Evolutionary conservation across 139 green algal genomes (phyloP).

Genomic region (Picochlorum sp.): DNA sequence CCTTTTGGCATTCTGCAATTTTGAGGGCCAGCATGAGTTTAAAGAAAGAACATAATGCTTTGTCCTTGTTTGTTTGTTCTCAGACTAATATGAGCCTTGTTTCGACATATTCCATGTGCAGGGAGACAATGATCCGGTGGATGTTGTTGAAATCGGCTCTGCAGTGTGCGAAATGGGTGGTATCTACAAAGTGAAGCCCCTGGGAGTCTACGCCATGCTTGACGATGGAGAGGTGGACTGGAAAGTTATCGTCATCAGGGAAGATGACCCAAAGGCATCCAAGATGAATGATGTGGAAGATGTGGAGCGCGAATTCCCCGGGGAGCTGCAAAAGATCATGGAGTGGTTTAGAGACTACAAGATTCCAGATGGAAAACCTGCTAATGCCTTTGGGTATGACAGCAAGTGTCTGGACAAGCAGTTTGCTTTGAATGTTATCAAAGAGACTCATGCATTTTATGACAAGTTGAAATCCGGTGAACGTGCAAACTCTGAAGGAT

Average conservation of each 20-base stretch:
- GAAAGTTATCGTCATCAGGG: conserved; percentile 91
- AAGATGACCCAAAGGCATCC: conserved; percentile 83
- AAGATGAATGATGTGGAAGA: conserved; percentile 90
- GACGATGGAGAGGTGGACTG: conserved; percentile 99
- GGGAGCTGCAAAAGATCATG: conserved; percentile 83
- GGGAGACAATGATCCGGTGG: conserved; percentile 97
- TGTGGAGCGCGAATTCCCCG: conserved; percentile 91
- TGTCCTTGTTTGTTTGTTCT: background rate
- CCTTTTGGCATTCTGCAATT: conserved; percentile 25
- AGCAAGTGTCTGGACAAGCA: conserved; percentile 40
- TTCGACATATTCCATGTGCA: conserved; percentile 1
- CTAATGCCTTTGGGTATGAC: conserved; percentile 89
- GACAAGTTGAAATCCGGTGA: conserved; percentile 27
- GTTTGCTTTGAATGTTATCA: conserved; percentile 25
- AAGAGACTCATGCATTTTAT: conserved; percentile 45
- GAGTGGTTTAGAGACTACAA: conserved; percentile 99
- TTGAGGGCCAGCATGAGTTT: conserved; percentile 7
- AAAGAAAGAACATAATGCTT: background rate
- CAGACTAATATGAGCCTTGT: background rate
- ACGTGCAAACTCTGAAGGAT: conserved; percentile 36
- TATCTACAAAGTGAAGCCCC: conserved; percentile 74
- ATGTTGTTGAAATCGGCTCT: conserved; percentile 95
- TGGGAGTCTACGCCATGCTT: conserved; percentile 93
- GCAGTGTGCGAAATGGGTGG: conserved; percentile 59
- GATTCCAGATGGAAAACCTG: conserved; percentile 93